Base-by-base conservation (phyloP, 192 early-diverging fungal species). In the Linnemannia exigua region DNA sequence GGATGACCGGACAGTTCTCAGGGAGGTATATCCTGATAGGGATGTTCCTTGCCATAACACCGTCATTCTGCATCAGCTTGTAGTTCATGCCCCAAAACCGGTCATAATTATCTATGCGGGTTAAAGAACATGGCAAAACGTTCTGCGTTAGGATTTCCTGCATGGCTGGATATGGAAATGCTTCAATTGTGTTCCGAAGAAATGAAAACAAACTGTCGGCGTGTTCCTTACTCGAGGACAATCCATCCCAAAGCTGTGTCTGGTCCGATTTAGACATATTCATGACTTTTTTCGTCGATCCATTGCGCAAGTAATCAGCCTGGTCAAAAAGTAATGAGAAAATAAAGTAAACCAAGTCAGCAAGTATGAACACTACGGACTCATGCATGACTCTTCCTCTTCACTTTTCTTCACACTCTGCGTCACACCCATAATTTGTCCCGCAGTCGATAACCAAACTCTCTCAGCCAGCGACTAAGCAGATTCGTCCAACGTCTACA, bases 241-340 rank as follows among this genome's bases (percentile, higher is more conserved):
- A 58, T 2, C 95, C 91, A 50, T 95, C 92, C 94, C 96, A 95
- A 70, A 98, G 83, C 63, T 94, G 93, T 68, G 92, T 93, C 80
- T 96, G 95, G 78, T 98, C 96, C 35, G 90, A 87, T 77, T 95
- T 96, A 35, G 95, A 93, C 84, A 98, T 79, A 33, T 94, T 93
- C 96, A 98, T 97, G 28, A 96, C 94, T 61, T 93, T 91, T 85
- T 97, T 97, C 7, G 94, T 96, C 25, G 92, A 93, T 50, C 95
- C 95, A 83, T 95, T 92, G 46, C 96, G 92, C 28, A 97, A 89
- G 87, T 93, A 97, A 80, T 98, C 97, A 2, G 95, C 92, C 94
- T 95, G 72, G 17, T 14, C 0, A 50, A 47, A 31, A 33, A 28
- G 22, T 47, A 36, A 37, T 35, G 0, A n/a, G 19, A n/a, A 4